phyloP scores from a whole-genome alignment of 805 yeast species.

The Starmerella tilneyi region DNA sequence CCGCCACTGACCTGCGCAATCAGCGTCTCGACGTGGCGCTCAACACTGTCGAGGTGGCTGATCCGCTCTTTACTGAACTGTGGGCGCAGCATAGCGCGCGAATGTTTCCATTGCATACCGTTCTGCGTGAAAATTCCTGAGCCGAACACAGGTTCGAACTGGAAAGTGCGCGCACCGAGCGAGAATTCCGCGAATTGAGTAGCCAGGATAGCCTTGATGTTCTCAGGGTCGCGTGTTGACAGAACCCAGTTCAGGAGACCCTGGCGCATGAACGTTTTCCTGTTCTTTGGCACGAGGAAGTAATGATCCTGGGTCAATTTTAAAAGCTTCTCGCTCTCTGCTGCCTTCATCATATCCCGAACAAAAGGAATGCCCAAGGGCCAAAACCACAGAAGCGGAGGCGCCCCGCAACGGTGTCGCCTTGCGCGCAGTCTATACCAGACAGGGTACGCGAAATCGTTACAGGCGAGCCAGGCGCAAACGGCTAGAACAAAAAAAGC shows the following conservation, averaged over 20 bases:
- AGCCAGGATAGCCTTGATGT: slow-evolving; percentile 28
- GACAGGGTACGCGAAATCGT: background rate
- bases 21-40: slow-evolving; percentile 26
- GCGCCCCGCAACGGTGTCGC: background rate
- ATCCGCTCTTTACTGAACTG: slow-evolving; percentile 32
- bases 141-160: slow-evolving; percentile 30
- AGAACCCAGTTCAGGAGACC: slow-evolving; percentile 10
- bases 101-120: slow-evolving; percentile 33
- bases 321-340: background rate
- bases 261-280: background rate
- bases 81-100: slow-evolving; percentile 33
- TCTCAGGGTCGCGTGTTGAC: slow-evolving; percentile 28
- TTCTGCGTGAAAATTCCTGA: slow-evolving; percentile 33
- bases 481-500: background rate
- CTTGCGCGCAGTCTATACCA: background rate
- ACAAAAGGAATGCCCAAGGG: slow-evolving; percentile 3
- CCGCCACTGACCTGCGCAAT: slow-evolving; percentile 11
- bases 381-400: background rate
- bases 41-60: slow-evolving; percentile 27
- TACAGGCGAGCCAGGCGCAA: background rate
- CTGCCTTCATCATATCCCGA: background rate
- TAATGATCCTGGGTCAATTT: background rate
- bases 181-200: slow-evolving; percentile 29
- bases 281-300: background rate
- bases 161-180: slow-evolving; percentile 27